Evolutionary conservation across 495 filamentous ascomycete genomes (phyloP).

Genomic region (Hyaloscypha variabilis): DNA sequence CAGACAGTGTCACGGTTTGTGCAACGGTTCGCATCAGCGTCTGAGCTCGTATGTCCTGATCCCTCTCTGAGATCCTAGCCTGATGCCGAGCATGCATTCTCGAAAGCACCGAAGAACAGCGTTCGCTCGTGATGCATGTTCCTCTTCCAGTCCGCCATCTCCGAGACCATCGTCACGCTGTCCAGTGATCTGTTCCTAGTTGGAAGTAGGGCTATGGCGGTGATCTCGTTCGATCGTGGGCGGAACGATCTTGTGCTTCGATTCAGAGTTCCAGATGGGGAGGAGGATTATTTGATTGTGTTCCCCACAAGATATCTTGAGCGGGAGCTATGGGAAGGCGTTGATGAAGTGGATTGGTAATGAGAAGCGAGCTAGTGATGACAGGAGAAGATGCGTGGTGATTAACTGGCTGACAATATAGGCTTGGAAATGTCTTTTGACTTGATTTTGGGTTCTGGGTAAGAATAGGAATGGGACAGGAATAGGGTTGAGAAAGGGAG

Average conservation of each 20-base stretch:
- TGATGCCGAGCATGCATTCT: conserved; percentile 70
- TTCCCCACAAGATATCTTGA: conserved; percentile 45
- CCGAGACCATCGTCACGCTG: conserved; percentile 67
- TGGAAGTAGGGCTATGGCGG: conserved; percentile 68
- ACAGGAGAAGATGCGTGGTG: no score
- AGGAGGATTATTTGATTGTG: conserved; percentile 70
- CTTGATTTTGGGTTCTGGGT: no score
- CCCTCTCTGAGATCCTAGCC: conserved; percentile 44
- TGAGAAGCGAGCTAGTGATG: no score
- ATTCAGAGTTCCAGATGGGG: conserved; percentile 56
- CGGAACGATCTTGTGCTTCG: conserved; percentile 63
- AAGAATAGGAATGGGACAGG: no score
- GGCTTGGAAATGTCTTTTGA: no score
- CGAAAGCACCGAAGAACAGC: conserved; percentile 78
- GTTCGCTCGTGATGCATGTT: conserved; percentile 68
- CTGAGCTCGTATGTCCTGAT: conserved; percentile 40
- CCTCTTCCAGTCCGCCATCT: conserved; percentile 72
- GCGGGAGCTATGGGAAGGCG: conserved; percentile 25
- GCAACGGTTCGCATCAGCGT: conserved; percentile 27
- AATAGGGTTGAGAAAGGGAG: no score
- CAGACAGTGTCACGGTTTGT: conserved; percentile 16
- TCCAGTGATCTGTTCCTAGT: conserved; percentile 67
- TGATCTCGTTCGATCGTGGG: conserved; percentile 58
- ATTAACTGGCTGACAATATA: no score
- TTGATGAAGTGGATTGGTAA: neutral